phyloP scores from a whole-genome alignment of 495 filamentous ascomycete species.

The Aspergillus affinis region DNA sequence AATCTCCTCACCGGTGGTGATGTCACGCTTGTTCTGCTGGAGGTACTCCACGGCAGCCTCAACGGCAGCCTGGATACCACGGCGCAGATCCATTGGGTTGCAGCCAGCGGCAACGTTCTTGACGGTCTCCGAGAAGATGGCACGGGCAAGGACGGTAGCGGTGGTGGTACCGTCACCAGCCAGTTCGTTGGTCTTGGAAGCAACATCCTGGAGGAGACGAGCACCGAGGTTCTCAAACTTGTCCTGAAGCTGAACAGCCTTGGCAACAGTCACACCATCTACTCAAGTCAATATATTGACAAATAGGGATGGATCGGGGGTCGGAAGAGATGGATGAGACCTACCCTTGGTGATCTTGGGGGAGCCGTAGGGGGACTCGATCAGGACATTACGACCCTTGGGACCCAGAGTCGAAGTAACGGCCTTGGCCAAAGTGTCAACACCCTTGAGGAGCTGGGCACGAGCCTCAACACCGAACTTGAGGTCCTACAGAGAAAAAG shows the following conservation, averaged over 20 bases:
- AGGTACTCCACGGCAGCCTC: constrained; percentile 92
- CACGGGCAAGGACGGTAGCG: constrained; percentile 92
- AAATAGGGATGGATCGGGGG: constrained; percentile 3
- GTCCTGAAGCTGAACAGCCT: constrained; percentile 90
- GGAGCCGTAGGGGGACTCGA: constrained; percentile 95
- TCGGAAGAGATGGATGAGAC: constrained; percentile 21
- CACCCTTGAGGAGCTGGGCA: constrained; percentile 84
- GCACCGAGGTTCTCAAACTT: constrained; percentile 99
- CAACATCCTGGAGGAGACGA: constrained; percentile 93
- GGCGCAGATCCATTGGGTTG: constrained; percentile 98
- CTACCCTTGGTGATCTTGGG: constrained; percentile 99
- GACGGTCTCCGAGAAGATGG: constrained; percentile 99
- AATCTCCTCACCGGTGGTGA: constrained; percentile 96
- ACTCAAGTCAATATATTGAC: constrained; percentile 30
- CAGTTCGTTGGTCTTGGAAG: constrained; percentile 98
- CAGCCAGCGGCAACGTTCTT: constrained; percentile 99
- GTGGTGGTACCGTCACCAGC: constrained; percentile 98
- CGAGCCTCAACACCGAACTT: constrained; percentile 97
- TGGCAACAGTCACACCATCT: constrained; percentile 96
- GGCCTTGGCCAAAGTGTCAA: constrained; percentile 94
- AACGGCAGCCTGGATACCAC: constrained; percentile 94
- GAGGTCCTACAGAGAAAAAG: constrained; percentile 67
- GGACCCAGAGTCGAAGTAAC: constrained; percentile 95
- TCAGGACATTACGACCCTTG: constrained; percentile 97
- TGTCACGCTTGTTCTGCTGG: constrained; percentile 89